Percentiles rank a stretch among this genome's conserved stretches.
Conservation (phyloP, 345 rosid genomes). For the Ceriops tagal region DNA sequence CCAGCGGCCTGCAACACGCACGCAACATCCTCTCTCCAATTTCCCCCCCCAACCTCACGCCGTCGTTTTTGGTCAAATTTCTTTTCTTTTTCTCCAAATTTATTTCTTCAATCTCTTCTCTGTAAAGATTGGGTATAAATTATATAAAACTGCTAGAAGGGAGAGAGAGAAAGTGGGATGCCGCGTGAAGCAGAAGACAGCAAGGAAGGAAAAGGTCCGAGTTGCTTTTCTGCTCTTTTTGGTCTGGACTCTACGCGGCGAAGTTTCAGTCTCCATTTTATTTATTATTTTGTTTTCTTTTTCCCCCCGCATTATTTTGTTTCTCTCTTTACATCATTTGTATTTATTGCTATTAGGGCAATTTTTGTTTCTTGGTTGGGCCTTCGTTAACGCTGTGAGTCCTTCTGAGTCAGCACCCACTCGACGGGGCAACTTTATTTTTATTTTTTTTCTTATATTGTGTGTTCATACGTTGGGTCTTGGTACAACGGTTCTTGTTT, state of each 20-base stretch:
- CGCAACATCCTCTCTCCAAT: conserved; percentile 50
- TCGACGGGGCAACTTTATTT: too few species aligned
- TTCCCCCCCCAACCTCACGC: too few species aligned
- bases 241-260: conserved; percentile 47
- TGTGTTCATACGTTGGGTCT: too few species aligned
- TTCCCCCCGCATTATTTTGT: background rate
- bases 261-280: background rate
- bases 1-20: conserved; percentile 58
- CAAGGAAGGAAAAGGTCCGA: background rate
- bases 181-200: conserved; percentile 52
- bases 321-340: too few species aligned
- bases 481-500: too few species aligned
- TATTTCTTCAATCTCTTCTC: background rate
- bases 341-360: too few species aligned
- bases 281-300: background rate
- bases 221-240: background rate
- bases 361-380: too few species aligned
- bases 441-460: too few species aligned
- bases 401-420: too few species aligned
- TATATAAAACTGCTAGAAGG: too few species aligned
- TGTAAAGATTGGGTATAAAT: background rate
- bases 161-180: conserved; percentile 11
- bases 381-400: too few species aligned
- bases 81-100: background rate
- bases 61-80: background rate